Evolutionary conservation across 257 asterid species (phyloP).

Genomic region (Solanum stenotomum): DNA sequence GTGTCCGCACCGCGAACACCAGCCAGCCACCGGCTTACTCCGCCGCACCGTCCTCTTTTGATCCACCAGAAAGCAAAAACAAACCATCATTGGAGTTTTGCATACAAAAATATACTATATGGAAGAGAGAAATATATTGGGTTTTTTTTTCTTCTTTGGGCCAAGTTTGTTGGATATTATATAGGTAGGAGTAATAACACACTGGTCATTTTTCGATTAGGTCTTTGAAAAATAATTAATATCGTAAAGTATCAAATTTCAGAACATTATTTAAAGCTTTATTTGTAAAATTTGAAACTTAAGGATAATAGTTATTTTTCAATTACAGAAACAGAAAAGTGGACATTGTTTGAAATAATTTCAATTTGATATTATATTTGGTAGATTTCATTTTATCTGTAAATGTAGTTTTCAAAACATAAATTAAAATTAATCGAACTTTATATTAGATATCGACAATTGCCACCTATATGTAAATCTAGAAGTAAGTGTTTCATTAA

Average conservation of each 20-base stretch:
- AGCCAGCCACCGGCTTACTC: conserved; percentile 67
- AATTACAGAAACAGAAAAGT: not conserved
- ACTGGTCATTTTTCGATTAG: not conserved
- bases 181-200: not conserved
- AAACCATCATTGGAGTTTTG: conserved; percentile 33
- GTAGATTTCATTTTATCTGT: not conserved
- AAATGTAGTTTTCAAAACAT: not conserved
- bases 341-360: too few relatives aligned
- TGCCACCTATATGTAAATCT: not conserved
- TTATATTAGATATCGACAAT: not conserved
- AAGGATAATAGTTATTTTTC: not conserved
- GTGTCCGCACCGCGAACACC: conserved; percentile 59
- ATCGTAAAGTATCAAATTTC: not conserved
- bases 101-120: not conserved
- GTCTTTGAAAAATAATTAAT: not conserved
- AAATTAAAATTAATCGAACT: not conserved
- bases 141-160: not conserved
- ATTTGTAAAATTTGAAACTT: not conserved
- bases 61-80: conserved; percentile 73
- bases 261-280: not conserved
- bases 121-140: not conserved
- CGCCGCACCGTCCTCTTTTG: conserved; percentile 46
- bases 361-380: not conserved
- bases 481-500: not conserved
- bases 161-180: not conserved